Base-by-base conservation (phyloP, 345 rosid genomes). In the thale cress (Arabidopsis thaliana) region DNA sequence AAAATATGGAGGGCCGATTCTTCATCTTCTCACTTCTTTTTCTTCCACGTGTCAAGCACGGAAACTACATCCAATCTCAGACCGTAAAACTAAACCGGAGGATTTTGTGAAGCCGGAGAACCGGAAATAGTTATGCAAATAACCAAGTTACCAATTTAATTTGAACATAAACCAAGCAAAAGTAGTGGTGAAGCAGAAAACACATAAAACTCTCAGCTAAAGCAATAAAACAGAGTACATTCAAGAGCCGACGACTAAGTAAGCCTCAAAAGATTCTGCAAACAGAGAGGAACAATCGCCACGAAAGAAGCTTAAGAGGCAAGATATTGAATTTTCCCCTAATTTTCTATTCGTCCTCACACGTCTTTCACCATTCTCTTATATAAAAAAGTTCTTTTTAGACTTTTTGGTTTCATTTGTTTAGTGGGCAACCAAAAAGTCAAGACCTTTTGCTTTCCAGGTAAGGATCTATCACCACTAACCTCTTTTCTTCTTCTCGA, bases 221-320 rank as follows among this genome's bases (percentile, higher is more conserved):
- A 51, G 48, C 59, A 34, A 44, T n/a, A 37, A 42, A 55, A 57
- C 73, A 56, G 45, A 60, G 9, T 2, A 50, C 24, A 9, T 28
- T 28, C 12, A 23, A 67, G 42, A 66, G 32, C 3, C 33, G 20
- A 67, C 42, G 46, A 50, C 24, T 11, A 24, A 22, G 59, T 65
- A 25, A 24, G 55, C 66, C 36, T 62, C 45, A 41, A 34, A 49
- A 64, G 38, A 48, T 57, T 71, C 48, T 77, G 44, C 46, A 23
- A 64, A 46, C 68, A 65, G 72, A 57, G 79, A 79, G 76, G 72
- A 79, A 69, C 69, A 55, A 71, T 79, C 76, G 82, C 46, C 79
- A 74, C 53, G 32, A 49, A 59, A 57, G 63, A 79, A 69, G 79
- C 79, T 74, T 74, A 28, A 69, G 65, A 53, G 65, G 72, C 81